phyloP scores from a whole-genome alignment of 2,329 filamentous ascomycete genomes.

The Phialophora chinensis region DNA sequence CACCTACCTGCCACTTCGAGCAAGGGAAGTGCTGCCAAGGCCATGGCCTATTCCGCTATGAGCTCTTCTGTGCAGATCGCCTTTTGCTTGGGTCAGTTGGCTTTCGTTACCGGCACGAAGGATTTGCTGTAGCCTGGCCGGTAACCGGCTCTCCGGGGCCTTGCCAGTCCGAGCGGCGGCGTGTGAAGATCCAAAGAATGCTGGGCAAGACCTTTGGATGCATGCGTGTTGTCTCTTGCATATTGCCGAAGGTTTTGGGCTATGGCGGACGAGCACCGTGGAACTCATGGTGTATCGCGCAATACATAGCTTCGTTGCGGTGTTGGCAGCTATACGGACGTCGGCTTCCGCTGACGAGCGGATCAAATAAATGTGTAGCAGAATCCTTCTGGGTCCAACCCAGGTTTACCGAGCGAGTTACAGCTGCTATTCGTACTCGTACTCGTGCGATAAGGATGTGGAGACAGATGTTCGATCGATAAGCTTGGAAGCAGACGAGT shows the following conservation, averaged over 20 bases:
- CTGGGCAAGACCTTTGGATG: not conserved
- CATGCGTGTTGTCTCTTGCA: not conserved
- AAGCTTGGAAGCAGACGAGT: not conserved
- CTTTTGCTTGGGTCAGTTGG: not conserved
- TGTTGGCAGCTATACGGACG: not conserved
- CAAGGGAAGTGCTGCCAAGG: not conserved
- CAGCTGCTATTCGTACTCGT: not conserved
- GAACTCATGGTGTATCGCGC: too few species aligned
- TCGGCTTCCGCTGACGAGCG: not conserved
- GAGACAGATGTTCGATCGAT: not conserved
- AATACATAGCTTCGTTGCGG: not conserved
- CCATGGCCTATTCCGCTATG: not conserved
- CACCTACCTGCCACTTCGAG: constrained; percentile 10
- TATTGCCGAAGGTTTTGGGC: too few species aligned
- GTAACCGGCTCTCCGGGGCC: too few species aligned
- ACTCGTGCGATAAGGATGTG: constrained; percentile 3
- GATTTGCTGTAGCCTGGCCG: not conserved
- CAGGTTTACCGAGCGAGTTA: not conserved
- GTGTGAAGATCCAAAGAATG: not conserved
- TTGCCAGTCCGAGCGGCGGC: not conserved
- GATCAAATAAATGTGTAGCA: not conserved
- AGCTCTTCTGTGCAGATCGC: constrained; percentile 5
- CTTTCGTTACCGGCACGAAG: too few species aligned
- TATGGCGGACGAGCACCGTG: not conserved
- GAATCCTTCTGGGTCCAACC: not conserved